Evolutionary conservation across 208 protist genomes (phyloP).

Genomic region (Acanthamoeba castellanii): DNA sequence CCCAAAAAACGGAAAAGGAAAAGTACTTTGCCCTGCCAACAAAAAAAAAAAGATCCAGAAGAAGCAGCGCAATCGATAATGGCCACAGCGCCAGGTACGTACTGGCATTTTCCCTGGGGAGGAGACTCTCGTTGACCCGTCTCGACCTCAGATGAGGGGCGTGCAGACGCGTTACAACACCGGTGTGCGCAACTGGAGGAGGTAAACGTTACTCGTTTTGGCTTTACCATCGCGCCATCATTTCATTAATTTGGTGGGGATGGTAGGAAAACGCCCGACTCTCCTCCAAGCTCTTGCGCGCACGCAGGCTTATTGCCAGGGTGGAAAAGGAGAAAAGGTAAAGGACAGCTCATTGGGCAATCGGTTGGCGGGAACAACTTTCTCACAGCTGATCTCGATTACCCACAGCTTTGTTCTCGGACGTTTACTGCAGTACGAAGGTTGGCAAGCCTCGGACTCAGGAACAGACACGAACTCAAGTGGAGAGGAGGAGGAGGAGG

Average conservation of each 20-base stretch:
- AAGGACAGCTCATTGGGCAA: no score
- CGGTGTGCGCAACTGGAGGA: conserved; percentile 4
- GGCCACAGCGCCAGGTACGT: no score
- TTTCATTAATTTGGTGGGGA: not conserved
- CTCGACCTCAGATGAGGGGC: not conserved
- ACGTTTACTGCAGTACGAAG: conserved; percentile 9
- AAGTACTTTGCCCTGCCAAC: no score
- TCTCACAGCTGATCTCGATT: not conserved
- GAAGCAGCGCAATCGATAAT: no score
- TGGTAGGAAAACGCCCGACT: not conserved
- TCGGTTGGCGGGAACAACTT: not conserved
- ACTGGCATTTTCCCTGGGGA: no score
- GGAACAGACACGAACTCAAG: not conserved
- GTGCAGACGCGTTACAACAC: not conserved
- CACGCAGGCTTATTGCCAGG: not conserved
- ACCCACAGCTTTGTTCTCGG: not conserved
- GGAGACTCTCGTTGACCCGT: not conserved
- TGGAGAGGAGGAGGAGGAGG: not conserved
- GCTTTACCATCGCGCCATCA: not conserved
- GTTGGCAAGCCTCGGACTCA: not conserved
- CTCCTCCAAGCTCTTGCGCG: not conserved
- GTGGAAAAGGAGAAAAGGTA: conserved; percentile 18
- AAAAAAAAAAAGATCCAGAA: no score
- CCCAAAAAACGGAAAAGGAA: no score
- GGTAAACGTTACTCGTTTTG: not conserved